Evolutionary conservation across 2,329 filamentous ascomycete genomes (phyloP).

Genomic region (Dichotomopilus funicola): DNA sequence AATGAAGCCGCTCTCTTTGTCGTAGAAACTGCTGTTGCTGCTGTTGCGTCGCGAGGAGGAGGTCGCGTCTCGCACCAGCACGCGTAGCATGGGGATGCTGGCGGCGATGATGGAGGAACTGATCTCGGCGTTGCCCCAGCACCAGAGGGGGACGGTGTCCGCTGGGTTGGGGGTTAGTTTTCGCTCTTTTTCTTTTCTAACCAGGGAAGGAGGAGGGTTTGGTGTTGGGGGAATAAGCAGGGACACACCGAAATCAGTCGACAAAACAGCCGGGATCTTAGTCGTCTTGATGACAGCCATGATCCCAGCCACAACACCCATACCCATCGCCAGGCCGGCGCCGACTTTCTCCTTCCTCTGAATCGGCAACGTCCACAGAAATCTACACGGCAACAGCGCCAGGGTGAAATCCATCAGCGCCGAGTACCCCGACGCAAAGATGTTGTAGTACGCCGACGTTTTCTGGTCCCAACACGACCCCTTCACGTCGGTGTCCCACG

Average conservation of each 20-base stretch:
- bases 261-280: slow-evolving; percentile 14
- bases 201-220: too few species aligned
- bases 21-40: too few species aligned
- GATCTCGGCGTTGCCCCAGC: slow-evolving; percentile 19
- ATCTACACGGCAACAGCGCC: slow-evolving; percentile 27
- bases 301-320: slow-evolving; percentile 24
- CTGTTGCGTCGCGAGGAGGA: too few species aligned
- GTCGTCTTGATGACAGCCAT: slow-evolving; percentile 14
- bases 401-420: slow-evolving; percentile 24
- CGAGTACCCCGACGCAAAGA: slow-evolving; percentile 22
- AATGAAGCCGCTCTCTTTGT: too few species aligned
- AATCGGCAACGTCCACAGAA: slow-evolving; percentile 28
- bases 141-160: not conserved
- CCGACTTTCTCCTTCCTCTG: slow-evolving; percentile 28
- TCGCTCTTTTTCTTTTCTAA: too few species aligned
- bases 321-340: slow-evolving; percentile 29
- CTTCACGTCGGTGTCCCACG: slow-evolving; percentile 19
- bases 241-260: slow-evolving; percentile 1
- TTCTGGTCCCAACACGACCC: slow-evolving; percentile 25
- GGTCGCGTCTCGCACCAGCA: slow-evolving; percentile 6
- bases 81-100: slow-evolving; percentile 18
- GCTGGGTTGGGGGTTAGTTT: too few species aligned
- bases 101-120: slow-evolving; percentile 19
- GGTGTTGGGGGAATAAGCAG: not conserved
- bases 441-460: slow-evolving; percentile 22